Base-by-base conservation (phyloP, 495 filamentous ascomycete genomes). In the Physcia stellaris region DNA sequence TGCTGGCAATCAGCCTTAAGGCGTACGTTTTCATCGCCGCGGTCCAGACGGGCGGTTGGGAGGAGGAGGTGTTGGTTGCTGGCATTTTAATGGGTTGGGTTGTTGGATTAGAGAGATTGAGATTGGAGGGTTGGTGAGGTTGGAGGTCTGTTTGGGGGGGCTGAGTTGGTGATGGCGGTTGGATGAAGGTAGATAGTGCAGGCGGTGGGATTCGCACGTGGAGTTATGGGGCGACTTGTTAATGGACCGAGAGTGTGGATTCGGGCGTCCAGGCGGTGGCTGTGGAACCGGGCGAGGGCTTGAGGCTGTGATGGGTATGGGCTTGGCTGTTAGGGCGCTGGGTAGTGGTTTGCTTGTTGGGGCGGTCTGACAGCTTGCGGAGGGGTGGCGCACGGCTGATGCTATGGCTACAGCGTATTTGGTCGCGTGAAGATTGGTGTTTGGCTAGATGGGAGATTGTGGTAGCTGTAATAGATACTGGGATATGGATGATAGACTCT, bases 1-100 rank as follows among this genome's bases (percentile, higher is more conserved):
- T 39, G 7, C 32, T 39, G 15, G 15, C 32, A 7, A 45, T 37
- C 3, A 21, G 22, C 3, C 32, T n/a, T 4, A 30, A 34, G 4
- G 40, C 23, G 42, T 45, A 46, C 17, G 17, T 12, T 6, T 32
- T 36, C 46, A 49, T 45, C 15, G 33, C 24, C 16, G 24, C 3
- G 11, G 34, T 46, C 46, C 42, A 45, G 26, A 29, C 34, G 16
- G 37, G 4, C 24, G 49, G 46, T 32, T 35, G 21, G n/a, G n/a
- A n/a, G n/a, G n/a, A n/a, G n/a, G n/a, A n/a, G 32, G 9, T 19
- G 37, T 11, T 40, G 10, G 11, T 31, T 15, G 37, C 18, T 0
- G 12, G 32, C 11, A 7, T 42, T 30, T 16, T 34, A n/a, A n/a
- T n/a, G n/a, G n/a, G n/a, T 13, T 10, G 2, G 17, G 32, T 16